Evolutionary conservation across 2,329 filamentous ascomycete genomes (phyloP), one percentile per base, ranked within the genome.

Genomic region (Diaporthe sp.): DNA sequence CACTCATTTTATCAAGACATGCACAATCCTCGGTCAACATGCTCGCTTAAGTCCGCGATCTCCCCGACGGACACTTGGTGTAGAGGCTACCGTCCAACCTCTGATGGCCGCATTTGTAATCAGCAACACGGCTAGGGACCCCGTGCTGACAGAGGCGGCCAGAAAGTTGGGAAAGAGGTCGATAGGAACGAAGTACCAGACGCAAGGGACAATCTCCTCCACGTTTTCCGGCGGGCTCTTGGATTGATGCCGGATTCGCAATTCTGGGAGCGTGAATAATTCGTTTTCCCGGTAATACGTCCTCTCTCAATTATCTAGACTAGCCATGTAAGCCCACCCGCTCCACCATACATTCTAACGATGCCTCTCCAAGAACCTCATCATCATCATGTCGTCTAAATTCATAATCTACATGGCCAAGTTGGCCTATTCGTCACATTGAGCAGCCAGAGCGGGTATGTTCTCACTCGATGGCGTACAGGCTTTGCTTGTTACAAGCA

Each of bases 331-430:
- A 28, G 13, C 31, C 34, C 25, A 17, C 39, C 37, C 17, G 25
- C 34, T 28, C 25, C 57, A n/a, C 31, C 15, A 22, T 37, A n/a
- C 34, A 71, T 28, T 65, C 25, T 44, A 65, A 55, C 46, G 46
- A 73, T 73, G 37, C 58, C 58, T 42, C 31, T 25, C 34, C 42
- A 42, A 65, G 49, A 28, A 34, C 15, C 49, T 53, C 49, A 65
- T 55, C 58, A 65, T 73, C 57, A 5, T 72, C n/a, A 42, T 55
- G 44, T 65, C 58, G 17, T 73, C 71, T n/a, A 55, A 6, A 44
- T 34, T 13, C n/a, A 34, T 42, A 55, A 44, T 44, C 39, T 73
- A 55, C 58, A 39, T 44, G 55, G 42, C 55, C 55, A 60, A 13
- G 42, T 22, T 13, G 61, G 42, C 42, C 25, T 65, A 17, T 65